Conservation (phyloP, 345 rosid species). For the Punica granatum region DNA sequence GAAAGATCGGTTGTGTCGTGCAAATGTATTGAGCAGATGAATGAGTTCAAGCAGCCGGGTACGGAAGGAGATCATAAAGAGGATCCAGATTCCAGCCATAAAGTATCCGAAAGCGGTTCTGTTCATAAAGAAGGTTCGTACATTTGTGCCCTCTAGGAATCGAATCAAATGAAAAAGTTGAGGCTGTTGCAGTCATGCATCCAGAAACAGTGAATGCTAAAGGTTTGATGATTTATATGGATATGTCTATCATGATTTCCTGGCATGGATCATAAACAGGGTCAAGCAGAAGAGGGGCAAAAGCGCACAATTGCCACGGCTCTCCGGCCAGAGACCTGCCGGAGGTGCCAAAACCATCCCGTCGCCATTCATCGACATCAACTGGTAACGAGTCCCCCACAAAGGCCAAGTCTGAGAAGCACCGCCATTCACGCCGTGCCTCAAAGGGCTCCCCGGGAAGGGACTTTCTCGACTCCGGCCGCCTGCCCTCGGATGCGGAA, state of each 20-base stretch:
- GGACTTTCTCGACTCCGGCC: constrained; percentile 16
- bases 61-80: constrained; percentile 3
- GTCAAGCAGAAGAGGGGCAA: constrained; percentile 14
- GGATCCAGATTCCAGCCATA: neutral
- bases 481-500: neutral
- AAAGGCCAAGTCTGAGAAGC: constrained; percentile 41
- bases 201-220: too few species aligned
- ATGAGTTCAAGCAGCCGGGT: constrained; percentile 36
- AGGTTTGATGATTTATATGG: neutral
- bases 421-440: constrained; percentile 36
- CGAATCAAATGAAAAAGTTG: too few species aligned
- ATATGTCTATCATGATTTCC: too few species aligned
- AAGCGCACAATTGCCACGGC: neutral
- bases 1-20: neutral
- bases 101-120: constrained; percentile 17
- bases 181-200: too few species aligned
- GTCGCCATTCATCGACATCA: constrained; percentile 26
- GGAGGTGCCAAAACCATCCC: constrained; percentile 35
- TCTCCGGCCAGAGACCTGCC: constrained; percentile 17
- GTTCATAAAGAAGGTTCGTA: neutral
- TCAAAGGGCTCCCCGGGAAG: constrained; percentile 27
- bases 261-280: constrained; percentile 5
- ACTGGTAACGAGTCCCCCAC: constrained; percentile 22
- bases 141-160: too few species aligned
- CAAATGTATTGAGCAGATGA: constrained; percentile 39